These are phyloP conservation scores for Cupressus sempervirens DNA, from an alignment of 75 land plant genomes.

Conservation along the genomic window DNA sequence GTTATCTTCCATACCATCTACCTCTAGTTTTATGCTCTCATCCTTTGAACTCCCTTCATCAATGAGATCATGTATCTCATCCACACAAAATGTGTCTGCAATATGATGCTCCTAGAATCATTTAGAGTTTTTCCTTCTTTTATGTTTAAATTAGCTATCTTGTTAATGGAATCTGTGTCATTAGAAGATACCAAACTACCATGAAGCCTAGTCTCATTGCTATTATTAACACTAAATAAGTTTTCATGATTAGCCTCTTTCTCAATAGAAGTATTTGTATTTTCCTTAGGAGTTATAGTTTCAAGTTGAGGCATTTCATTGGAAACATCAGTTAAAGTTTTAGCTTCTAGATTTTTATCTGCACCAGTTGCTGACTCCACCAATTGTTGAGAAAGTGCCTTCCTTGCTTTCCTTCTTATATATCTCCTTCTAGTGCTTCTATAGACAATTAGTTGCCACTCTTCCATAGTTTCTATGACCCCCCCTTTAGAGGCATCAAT, in stretches of 20 bases:
- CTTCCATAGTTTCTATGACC: constrained; percentile 38
- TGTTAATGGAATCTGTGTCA: constrained; percentile 2
- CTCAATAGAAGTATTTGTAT: not conserved
- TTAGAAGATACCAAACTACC: not conserved
- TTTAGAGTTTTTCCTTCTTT: not conserved
- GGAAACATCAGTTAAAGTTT: not conserved
- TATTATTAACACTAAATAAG: not conserved
- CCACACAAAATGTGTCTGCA: constrained; percentile 5
- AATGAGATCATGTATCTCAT: not conserved
- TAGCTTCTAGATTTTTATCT: constrained; percentile 16
- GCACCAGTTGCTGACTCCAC: constrained; percentile 7
- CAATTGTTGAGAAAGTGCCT: constrained; percentile 27
- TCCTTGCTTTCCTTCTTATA: constrained; percentile 61
- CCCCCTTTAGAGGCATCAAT: constrained; percentile 74
- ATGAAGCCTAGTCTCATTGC: not conserved
- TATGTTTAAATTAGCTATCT: not conserved
- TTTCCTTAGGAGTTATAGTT: not conserved
- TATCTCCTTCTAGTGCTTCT: constrained; percentile 76
- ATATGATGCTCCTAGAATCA: not conserved
- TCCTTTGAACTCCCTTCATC: constrained; percentile 15
- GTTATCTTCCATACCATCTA: constrained; percentile 3
- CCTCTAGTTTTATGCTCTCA: not conserved
- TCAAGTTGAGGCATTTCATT: constrained; percentile 2
- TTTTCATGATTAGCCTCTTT: not conserved
- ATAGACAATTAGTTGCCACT: constrained; percentile 73